These are phyloP conservation scores for Amesomyces nigricolor DNA, from an alignment of 2,329 filamentous ascomycete genomes.

Conservation along the genomic window DNA sequence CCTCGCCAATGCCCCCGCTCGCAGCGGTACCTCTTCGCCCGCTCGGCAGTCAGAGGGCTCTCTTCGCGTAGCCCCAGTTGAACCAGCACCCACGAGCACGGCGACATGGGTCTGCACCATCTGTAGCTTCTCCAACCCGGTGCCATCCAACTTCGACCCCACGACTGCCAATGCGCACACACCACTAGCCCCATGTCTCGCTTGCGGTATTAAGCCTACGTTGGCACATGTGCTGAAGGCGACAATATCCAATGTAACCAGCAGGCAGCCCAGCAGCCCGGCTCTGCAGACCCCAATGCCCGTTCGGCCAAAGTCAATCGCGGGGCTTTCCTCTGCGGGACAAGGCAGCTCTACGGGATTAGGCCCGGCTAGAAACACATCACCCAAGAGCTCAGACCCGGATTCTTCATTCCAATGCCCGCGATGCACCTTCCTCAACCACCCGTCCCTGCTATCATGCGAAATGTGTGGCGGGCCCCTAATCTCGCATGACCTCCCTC, in stretches of 20 bases:
- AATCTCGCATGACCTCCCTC: slow-evolving; percentile 45
- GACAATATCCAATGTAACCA: slow-evolving; percentile 68
- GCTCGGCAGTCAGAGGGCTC: slow-evolving; percentile 39
- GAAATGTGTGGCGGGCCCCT: slow-evolving; percentile 86
- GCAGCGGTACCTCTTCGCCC: slow-evolving; percentile 42
- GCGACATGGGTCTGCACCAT: slow-evolving; percentile 96
- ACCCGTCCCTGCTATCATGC: slow-evolving; percentile 77
- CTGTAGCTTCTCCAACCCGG: slow-evolving; percentile 88
- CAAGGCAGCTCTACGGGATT: slow-evolving; percentile 15
- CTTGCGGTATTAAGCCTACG: slow-evolving; percentile 89
- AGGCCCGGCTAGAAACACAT: slow-evolving; percentile 5
- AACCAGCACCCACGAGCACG: slow-evolving; percentile 46
- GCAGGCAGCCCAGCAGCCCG: slow-evolving; percentile 37
- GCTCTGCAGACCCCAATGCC: slow-evolving; percentile 29
- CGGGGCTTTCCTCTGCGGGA: slow-evolving; percentile 15
- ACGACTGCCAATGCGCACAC: slow-evolving; percentile 72
- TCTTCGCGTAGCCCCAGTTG: slow-evolving; percentile 39
- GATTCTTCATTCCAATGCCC: slow-evolving; percentile 60
- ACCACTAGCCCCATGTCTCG: slow-evolving; percentile 77
- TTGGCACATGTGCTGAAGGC: slow-evolving; percentile 80
- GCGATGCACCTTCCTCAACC: slow-evolving; percentile 89
- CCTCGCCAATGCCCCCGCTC: slow-evolving; percentile 40
- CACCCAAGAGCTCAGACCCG: slow-evolving; percentile 27
- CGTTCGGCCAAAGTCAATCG: slow-evolving; percentile 25
- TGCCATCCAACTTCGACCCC: slow-evolving; percentile 91